Conservation (phyloP, 495 filamentous ascomycete species). For the Neurospora discreta region DNA sequence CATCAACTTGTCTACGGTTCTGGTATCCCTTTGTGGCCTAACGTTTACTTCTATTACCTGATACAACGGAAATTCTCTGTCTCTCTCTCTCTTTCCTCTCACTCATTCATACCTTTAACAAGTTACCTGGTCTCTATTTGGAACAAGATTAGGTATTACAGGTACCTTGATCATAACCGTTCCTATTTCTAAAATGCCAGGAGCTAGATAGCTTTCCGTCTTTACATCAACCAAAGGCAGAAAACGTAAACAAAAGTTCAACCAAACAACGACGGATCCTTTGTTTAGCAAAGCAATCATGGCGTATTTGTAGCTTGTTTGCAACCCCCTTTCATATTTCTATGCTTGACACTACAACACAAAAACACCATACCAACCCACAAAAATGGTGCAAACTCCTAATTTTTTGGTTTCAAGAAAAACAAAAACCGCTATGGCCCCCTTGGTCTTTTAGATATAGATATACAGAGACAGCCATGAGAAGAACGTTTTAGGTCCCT, state of each 20-base stretch:
- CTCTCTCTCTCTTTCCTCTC: not conserved
- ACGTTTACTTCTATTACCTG: no score
- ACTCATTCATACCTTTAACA: not conserved
- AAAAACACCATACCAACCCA: not conserved
- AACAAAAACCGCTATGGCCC: not conserved
- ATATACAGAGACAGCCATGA: not conserved
- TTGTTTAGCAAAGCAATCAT: not conserved
- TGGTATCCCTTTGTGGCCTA: no score
- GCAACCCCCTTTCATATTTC: not conserved
- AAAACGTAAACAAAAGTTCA: not conserved
- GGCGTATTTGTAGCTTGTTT: not conserved
- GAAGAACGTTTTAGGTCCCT: not conserved
- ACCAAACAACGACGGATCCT: not conserved
- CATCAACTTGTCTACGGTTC: no score
- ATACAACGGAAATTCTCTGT: no score
- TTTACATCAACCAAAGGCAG: not conserved
- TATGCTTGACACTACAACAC: not conserved
- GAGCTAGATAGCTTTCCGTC: no score
- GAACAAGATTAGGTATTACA: no score
- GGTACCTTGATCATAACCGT: no score
- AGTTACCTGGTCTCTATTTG: not conserved
- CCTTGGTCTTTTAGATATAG: not conserved
- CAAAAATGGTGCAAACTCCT: not conserved
- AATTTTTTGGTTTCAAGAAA: not conserved
- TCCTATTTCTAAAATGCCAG: no score